Conservation (phyloP, 495 filamentous ascomycete species). For the Cladorrhinum samala region DNA sequence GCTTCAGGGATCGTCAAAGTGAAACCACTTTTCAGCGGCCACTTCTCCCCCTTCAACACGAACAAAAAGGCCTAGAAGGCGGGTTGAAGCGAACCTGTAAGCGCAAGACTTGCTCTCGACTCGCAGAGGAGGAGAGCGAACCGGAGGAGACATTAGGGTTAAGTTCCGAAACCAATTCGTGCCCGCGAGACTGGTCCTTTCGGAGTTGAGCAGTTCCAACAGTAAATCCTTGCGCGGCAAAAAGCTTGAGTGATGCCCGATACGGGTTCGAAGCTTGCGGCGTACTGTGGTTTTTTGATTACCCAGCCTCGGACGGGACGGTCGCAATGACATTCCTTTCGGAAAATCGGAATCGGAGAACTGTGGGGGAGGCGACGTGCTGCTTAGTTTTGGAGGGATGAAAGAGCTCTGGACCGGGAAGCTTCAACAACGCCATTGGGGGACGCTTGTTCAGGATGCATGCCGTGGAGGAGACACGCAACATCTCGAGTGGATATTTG, state of each 20-base stretch:
- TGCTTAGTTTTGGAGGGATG: constrained; percentile 37
- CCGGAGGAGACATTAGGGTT: constrained; percentile 65
- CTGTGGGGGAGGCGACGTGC: constrained; percentile 63
- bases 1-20: constrained; percentile 2
- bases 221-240: constrained; percentile 29
- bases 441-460: constrained; percentile 13
- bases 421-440: constrained; percentile 4
- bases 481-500: constrained; percentile 13
- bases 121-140: too few species aligned
- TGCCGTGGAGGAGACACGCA: constrained; percentile 6
- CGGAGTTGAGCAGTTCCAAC: constrained; percentile 9
- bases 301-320: constrained; percentile 30
- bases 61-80: constrained; percentile 34
- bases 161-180: constrained; percentile 66
- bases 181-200: constrained; percentile 28
- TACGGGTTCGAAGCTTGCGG: constrained; percentile 35
- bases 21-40: constrained; percentile 40
- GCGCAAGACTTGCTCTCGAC: constrained; percentile 44
- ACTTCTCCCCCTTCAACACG: background rate
- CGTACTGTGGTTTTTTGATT: constrained; percentile 24
- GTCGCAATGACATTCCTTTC: constrained; percentile 50
- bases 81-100: constrained; percentile 32
- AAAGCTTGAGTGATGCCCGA: constrained; percentile 29
- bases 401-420: constrained; percentile 26
- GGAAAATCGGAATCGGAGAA: constrained; percentile 60